phyloP scores from a whole-genome alignment of 1,284 basidiomycete genomes.

The Ganoderma boninense region DNA sequence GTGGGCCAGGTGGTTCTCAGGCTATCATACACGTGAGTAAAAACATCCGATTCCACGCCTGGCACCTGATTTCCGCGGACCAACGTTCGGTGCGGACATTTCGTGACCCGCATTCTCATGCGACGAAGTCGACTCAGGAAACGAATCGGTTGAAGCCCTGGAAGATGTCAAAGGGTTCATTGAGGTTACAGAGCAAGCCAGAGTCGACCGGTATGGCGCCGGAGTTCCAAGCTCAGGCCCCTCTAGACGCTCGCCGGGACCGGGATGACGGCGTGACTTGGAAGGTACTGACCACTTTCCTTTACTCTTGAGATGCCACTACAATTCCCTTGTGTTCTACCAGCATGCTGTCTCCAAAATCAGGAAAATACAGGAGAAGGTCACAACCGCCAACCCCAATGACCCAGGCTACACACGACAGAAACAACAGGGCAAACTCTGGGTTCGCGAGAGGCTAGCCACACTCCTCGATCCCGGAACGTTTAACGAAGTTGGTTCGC shows the following conservation, averaged over 20 bases:
- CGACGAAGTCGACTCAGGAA: too few relatives aligned
- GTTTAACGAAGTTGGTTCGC: slow-evolving; percentile 49
- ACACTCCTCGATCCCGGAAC: slow-evolving; percentile 47
- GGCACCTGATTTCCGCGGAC: too few relatives aligned
- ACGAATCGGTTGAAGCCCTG: too few relatives aligned
- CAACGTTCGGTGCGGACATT: too few relatives aligned
- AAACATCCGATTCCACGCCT: too few relatives aligned
- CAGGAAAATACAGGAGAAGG: slow-evolving; percentile 42
- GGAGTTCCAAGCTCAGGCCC: not conserved
- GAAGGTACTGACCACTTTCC: slow-evolving; percentile 39
- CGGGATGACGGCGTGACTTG: slow-evolving; percentile 37
- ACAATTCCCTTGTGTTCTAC: too few relatives aligned
- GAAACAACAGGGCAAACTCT: slow-evolving; percentile 50
- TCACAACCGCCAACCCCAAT: slow-evolving; percentile 44
- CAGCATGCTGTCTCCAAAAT: slow-evolving; percentile 45
- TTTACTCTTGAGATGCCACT: not conserved
- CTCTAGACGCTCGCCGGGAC: not conserved
- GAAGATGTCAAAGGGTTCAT: too few relatives aligned
- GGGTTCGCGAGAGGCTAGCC: slow-evolving; percentile 51
- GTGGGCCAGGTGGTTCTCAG: too few relatives aligned
- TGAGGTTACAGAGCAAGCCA: too few relatives aligned
- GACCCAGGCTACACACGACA: slow-evolving; percentile 54
- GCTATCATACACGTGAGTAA: too few relatives aligned
- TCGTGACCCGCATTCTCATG: too few relatives aligned
- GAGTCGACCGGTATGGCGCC: too few relatives aligned